phyloP scores from a whole-genome alignment of 805 yeast species.

The Wickerhamomyces rabaulensis region DNA sequence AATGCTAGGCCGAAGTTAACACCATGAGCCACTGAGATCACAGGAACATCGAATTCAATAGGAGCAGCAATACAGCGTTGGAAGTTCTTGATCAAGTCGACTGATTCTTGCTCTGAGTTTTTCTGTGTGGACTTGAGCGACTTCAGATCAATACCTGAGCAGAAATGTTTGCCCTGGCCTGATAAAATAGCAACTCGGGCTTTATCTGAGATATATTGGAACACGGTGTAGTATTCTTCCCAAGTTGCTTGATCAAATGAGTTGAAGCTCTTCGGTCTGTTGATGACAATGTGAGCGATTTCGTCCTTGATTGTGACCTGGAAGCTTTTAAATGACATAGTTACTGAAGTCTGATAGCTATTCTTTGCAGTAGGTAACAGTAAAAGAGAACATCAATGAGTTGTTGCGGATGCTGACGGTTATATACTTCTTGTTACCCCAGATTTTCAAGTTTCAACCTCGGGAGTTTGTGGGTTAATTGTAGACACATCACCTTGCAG shows the following conservation, averaged over 20 bases:
- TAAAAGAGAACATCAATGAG: no score
- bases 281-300: constrained; percentile 53
- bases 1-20: constrained; percentile 59
- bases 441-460: background rate
- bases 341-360: no score
- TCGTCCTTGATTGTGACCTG: constrained; percentile 13
- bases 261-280: constrained; percentile 56
- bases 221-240: constrained; percentile 47
- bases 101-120: constrained; percentile 25
- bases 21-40: constrained; percentile 66
- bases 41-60: constrained; percentile 46
- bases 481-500: no score
- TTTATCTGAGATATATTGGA: constrained; percentile 37
- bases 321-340: constrained; percentile 15
- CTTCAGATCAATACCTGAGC: constrained; percentile 62
- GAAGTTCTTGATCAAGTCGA: constrained; percentile 45
- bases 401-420: no score
- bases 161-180: constrained; percentile 50
- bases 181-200: constrained; percentile 54
- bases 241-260: constrained; percentile 53
- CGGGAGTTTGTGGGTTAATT: background rate
- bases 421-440: background rate
- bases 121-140: constrained; percentile 14
- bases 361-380: no score
- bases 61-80: constrained; percentile 52